These are phyloP conservation scores for Starmera dryadoides DNA, from an alignment of 805 yeast species.

Conservation along the genomic window DNA sequence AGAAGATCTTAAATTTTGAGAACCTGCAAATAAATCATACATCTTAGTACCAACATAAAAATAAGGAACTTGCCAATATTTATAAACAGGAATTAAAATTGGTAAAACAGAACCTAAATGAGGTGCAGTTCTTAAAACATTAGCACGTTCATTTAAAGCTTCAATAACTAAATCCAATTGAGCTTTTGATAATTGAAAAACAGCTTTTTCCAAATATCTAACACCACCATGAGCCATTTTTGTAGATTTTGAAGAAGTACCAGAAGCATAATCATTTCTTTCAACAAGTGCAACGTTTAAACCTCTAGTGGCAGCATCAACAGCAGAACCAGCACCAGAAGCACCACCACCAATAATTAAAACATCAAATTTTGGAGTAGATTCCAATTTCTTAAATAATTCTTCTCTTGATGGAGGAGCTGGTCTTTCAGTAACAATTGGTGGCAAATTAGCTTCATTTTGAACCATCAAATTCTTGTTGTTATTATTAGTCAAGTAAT, in stretches of 20 bases:
- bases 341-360: constrained; percentile 95
- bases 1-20: constrained; percentile 73
- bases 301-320: constrained; percentile 89
- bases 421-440: constrained; percentile 37
- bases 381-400: constrained; percentile 40
- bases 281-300: constrained; percentile 83
- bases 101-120: constrained; percentile 83
- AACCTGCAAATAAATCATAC: constrained; percentile 91
- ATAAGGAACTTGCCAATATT: constrained; percentile 94
- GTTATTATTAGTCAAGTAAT: constrained; percentile 3
- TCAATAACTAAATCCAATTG: constrained; percentile 86
- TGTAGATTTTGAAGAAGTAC: constrained; percentile 90
- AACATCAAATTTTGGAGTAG: constrained; percentile 61
- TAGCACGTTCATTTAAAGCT: constrained; percentile 81
- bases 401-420: constrained; percentile 53
- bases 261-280: constrained; percentile 84
- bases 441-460: constrained; percentile 15
- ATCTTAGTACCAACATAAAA: constrained; percentile 85
- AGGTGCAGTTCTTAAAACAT: constrained; percentile 85
- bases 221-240: constrained; percentile 98
- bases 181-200: constrained; percentile 84
- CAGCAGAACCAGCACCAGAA: constrained; percentile 87
- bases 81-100: constrained; percentile 92
- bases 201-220: constrained; percentile 89
- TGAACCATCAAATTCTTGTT: constrained; percentile 1